Percentiles rank a stretch among this genome's conserved stretches.
These are phyloP conservation scores for Trichosporon faecale DNA, from an alignment of 1,284 basidiomycete species.

Conservation along the genomic window DNA sequence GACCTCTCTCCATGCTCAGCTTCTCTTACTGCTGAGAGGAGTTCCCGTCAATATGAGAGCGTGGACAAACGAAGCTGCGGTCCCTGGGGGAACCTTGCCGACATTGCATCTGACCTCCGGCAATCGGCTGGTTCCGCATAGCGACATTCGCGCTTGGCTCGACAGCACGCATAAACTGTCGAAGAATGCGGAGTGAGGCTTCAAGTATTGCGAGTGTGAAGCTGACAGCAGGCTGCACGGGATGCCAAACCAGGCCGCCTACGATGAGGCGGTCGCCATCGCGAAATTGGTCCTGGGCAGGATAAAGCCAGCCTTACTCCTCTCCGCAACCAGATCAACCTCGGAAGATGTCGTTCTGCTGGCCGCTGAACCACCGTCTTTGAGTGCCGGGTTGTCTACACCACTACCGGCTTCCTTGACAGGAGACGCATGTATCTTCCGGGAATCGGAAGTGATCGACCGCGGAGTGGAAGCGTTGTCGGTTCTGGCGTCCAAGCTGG, in stretches of 20 bases:
- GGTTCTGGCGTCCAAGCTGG: constrained; percentile 22
- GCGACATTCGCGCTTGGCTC: constrained; percentile 42
- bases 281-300: constrained; percentile 37
- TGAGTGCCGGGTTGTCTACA: constrained; percentile 41
- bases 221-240: constrained; percentile 33
- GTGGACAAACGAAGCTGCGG: constrained; percentile 39
- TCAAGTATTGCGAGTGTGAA: neutral
- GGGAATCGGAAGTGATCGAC: constrained; percentile 24
- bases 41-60: constrained; percentile 32
- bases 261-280: constrained; percentile 41
- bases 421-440: constrained; percentile 35
- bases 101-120: constrained; percentile 35
- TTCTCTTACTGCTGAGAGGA: constrained; percentile 43
- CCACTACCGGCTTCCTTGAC: constrained; percentile 44
- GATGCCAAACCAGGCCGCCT: constrained; percentile 39
- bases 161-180: constrained; percentile 27
- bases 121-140: constrained; percentile 32
- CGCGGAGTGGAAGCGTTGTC: constrained; percentile 36
- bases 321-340: constrained; percentile 17
- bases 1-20: constrained; percentile 40
- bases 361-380: constrained; percentile 36
- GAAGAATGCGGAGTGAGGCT: neutral
- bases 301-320: constrained; percentile 37
- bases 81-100: constrained; percentile 38
- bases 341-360: constrained; percentile 22